A percentile compares a stretch with the other conserved stretches of the same genome.
These are phyloP conservation scores for Coemansia sp. DNA, from an alignment of 192 early-diverging fungal species.

Conservation along the genomic window DNA sequence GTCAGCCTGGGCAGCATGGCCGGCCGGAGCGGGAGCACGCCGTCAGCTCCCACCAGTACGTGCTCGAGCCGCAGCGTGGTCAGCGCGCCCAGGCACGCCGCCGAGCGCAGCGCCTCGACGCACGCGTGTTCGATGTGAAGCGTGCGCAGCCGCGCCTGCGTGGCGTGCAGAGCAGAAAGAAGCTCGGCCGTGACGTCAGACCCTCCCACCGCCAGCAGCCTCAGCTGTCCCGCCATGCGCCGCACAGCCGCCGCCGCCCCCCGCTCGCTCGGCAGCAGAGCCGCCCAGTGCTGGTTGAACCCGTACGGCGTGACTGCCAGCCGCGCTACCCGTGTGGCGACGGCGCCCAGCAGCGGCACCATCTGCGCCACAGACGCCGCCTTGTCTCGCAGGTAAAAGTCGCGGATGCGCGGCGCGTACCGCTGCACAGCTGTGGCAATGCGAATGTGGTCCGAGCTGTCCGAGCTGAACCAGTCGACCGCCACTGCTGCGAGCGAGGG, in stretches of 20 bases:
- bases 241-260: constrained; percentile 24
- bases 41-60: constrained; percentile 21
- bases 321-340: constrained; percentile 15
- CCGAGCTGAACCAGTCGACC: constrained; percentile 46
- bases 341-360: constrained; percentile 17
- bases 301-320: constrained; percentile 47
- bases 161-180: constrained; percentile 26
- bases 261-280: constrained; percentile 32
- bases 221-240: constrained; percentile 29
- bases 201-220: constrained; percentile 36
- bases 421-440: constrained; percentile 32
- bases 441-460: constrained; percentile 20
- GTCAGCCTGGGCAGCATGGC: constrained; percentile 34
- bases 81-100: constrained; percentile 19
- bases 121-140: constrained; percentile 44
- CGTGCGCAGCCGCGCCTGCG: constrained; percentile 23
- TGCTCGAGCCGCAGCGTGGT: constrained; percentile 38
- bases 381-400: constrained; percentile 48
- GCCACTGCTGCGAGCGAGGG: constrained; percentile 35
- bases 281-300: constrained; percentile 47
- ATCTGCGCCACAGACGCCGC: constrained; percentile 16
- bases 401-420: constrained; percentile 25
- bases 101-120: constrained; percentile 22
- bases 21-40: constrained; percentile 28
- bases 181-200: constrained; percentile 41